Percentiles rank a stretch among this genome's conserved stretches.
Evolutionary conservation across 805 yeast species (phyloP).

Genomic region (Candida tibetensis): DNA sequence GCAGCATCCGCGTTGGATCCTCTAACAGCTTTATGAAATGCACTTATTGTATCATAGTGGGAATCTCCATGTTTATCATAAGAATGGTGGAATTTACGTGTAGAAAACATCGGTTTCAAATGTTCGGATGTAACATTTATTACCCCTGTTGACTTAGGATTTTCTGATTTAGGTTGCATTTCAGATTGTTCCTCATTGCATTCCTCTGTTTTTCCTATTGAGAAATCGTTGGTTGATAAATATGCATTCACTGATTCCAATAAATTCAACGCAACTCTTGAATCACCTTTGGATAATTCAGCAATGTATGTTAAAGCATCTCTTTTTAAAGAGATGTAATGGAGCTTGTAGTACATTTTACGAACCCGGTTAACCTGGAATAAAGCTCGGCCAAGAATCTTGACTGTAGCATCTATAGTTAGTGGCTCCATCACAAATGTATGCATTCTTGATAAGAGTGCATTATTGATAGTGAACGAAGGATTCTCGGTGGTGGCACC

Average conservation of each 20-base stretch:
- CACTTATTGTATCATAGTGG: conserved; percentile 94
- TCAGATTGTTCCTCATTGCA: conserved; percentile 3
- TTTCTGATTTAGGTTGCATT: conserved; percentile 8
- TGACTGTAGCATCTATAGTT: conserved; percentile 28
- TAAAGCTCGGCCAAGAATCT: conserved; percentile 35
- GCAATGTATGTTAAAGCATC: conserved; percentile 67
- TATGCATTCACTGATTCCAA: conserved; percentile 70
- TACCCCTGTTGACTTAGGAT: conserved; percentile 24
- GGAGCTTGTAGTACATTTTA: conserved; percentile 47
- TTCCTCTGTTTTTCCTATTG: conserved; percentile 16
- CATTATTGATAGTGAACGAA: conserved; percentile 41
- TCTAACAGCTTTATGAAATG: conserved; percentile 88
- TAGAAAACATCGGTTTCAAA: conserved; percentile 43
- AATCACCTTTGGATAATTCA: conserved; percentile 81
- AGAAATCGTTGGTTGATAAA: conserved; percentile 32
- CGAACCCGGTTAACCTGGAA: conserved; percentile 56
- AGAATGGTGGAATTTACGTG: conserved; percentile 46
- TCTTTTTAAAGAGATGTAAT: conserved; percentile 50
- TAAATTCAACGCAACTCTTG: conserved; percentile 76
- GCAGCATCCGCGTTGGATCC: conserved; percentile 92
- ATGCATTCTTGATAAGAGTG: conserved; percentile 43
- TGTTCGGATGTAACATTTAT: conserved; percentile 38
- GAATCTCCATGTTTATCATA: conserved; percentile 89
- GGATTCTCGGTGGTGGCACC: conserved; percentile 67
- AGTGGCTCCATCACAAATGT: conserved; percentile 44